Evolutionary conservation across 2,329 filamentous ascomycete genomes (phyloP), one percentile per base, ranked within the genome.

Genomic region (Scytalidium sp.): DNA sequence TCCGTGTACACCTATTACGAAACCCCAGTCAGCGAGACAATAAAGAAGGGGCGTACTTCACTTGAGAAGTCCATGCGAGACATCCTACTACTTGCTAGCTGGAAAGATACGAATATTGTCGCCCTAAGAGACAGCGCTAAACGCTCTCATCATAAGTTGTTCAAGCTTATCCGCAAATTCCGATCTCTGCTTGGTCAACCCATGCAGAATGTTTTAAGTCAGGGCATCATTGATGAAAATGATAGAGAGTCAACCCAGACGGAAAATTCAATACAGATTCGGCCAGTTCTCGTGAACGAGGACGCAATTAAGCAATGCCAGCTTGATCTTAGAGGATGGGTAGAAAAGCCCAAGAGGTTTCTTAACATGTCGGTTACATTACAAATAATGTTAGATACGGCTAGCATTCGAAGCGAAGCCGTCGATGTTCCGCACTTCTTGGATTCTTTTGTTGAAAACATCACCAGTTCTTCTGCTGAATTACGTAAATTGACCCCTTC

Each of bases 21-120:
- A 62, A 74, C 76, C 50, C 72, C 80, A 4, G 81, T 92, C 7
- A 70, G 77, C 11, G 85, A 90, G 53, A 71, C 76, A 1, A 78
- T 97, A 29, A 71, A 72, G 19, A 81, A 81, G 41, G 88, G 85
- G n/a, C 83, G 90, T 49, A 73, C 76, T 6, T 76, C 79, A 0
- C 77, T 97, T n/a, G 93, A 97, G 66, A 96, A 91, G 69, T 84
- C 90, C 50, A 90, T 97, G 79, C 93, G 88, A 65, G 89, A 97
- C 59, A 85, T 97, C n/a, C 80, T 99, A 15, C 83, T 96, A 46
- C 75, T 99, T 60, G 91, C 92, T 7, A 97, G 91, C 67, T 99
- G 95, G 95, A 97, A 96, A 67, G 94, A 99, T 60, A 96, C 90
- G 19, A 99, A 97, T 62, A 95, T 99, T 54, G 86, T 87, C 43